Percentiles rank a stretch among this genome's conserved stretches.
phyloP scores from a whole-genome alignment of 73 alveolate genomes.

The Symbiodinium pilosum region DNA sequence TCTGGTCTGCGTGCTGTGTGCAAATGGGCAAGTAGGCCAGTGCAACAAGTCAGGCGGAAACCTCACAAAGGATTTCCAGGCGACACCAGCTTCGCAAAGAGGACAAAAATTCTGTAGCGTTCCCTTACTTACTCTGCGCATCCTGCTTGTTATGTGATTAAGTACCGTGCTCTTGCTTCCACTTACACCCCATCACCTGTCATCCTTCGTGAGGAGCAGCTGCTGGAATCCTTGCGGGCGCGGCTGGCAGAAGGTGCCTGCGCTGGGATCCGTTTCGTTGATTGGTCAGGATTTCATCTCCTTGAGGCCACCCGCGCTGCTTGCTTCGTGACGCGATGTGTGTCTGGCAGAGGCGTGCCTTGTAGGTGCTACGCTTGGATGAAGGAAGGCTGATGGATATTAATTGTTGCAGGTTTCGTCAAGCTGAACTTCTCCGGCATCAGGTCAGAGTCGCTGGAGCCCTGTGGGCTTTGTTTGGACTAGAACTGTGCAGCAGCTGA shows the following conservation, averaged over 20 bases:
- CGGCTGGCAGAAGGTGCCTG: background rate
- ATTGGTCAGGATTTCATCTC: background rate
- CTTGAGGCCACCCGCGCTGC: background rate
- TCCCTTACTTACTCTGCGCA: too few relatives aligned
- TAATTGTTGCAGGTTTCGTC: background rate
- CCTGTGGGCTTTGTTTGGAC: background rate
- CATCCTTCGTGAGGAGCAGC: background rate
- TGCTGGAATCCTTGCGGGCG: background rate
- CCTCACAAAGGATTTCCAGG: background rate
- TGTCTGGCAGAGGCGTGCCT: background rate
- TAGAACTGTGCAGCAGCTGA: background rate
- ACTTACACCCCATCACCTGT: too few relatives aligned
- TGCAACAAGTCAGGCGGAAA: background rate
- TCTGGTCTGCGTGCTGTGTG: background rate
- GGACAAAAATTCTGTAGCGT: too few relatives aligned
- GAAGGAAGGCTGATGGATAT: too few relatives aligned
- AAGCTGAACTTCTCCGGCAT: background rate
- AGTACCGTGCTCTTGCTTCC: too few relatives aligned
- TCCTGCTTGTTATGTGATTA: too few relatives aligned
- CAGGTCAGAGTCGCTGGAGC: background rate
- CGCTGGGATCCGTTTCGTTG: background rate
- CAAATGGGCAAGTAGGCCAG: too few relatives aligned
- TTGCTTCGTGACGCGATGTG: background rate
- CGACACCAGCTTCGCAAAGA: background rate
- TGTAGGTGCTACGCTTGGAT: background rate